These are phyloP conservation scores for Penicillium sp. DNA, from an alignment of 2,329 filamentous ascomycete genomes.

Conservation along the genomic window DNA sequence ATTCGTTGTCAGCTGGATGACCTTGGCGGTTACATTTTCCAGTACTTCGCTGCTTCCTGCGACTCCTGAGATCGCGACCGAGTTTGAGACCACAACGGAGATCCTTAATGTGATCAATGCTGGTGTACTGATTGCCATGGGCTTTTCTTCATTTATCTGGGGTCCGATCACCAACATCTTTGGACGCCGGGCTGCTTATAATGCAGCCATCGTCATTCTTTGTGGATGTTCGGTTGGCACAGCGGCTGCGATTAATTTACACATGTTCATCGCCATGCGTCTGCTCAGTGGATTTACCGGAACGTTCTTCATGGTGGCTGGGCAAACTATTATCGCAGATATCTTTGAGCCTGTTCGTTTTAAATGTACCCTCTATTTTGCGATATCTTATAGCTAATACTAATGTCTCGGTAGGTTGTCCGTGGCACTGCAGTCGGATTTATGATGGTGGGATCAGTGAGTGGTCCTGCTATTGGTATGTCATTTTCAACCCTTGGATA, in stretches of 20 bases:
- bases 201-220: conserved; percentile 38
- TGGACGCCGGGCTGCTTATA: conserved; percentile 38
- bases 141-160: conserved; percentile 44
- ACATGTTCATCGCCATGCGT: conserved; percentile 42
- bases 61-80: conserved; percentile 43
- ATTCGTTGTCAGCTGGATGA: conserved; percentile 48
- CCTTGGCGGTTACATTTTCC: conserved; percentile 47
- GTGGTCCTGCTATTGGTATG: conserved; percentile 49
- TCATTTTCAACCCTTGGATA: not conserved
- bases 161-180: conserved; percentile 35
- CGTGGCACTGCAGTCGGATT: conserved; percentile 50
- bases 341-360: conserved; percentile 41
- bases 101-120: conserved; percentile 43
- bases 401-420: conserved; percentile 39
- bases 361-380: not conserved
- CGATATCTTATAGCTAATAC: not conserved
- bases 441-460: conserved; percentile 49
- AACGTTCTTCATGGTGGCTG: conserved; percentile 46
- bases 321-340: conserved; percentile 45
- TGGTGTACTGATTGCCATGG: conserved; percentile 44
- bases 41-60: conserved; percentile 48
- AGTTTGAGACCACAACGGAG: conserved; percentile 42
- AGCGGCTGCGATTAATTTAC: conserved; percentile 35
- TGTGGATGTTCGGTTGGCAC: conserved; percentile 38
- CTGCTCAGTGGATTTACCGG: conserved; percentile 42